Conservation (phyloP, 768 basidiomycete genomes). For the Leccinum ochraceum region DNA sequence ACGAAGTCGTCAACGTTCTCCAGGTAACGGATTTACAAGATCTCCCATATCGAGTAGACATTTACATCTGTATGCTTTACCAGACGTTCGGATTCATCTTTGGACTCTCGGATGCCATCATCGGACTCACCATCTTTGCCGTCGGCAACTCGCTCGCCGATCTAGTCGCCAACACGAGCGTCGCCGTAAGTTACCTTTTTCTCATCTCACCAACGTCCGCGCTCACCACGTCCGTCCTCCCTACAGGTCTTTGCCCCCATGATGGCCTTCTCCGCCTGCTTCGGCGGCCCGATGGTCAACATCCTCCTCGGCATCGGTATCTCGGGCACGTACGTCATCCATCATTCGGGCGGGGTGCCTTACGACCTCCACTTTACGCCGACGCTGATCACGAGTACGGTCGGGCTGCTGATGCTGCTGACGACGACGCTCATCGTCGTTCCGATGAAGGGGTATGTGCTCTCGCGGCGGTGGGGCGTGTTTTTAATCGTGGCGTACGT, state of each 20-base stretch:
- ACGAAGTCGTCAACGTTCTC: conserved; percentile 90
- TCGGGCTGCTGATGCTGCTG: conserved; percentile 80
- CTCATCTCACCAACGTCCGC: not conserved
- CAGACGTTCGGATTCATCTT: conserved; percentile 94
- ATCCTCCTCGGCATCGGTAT: conserved; percentile 90
- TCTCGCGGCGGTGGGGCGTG: conserved; percentile 81
- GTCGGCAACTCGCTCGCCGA: conserved; percentile 96
- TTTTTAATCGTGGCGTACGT: conserved; percentile 75
- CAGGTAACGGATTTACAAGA: conserved; percentile 50
- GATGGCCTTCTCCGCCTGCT: conserved; percentile 96
- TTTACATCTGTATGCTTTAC: conserved; percentile 9
- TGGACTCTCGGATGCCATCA: conserved; percentile 95
- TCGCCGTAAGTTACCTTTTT: conserved; percentile 59
- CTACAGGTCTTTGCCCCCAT: conserved; percentile 78
- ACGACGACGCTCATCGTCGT: conserved; percentile 78
- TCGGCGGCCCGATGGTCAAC: conserved; percentile 92
- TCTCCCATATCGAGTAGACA: not conserved
- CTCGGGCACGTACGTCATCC: conserved; percentile 84
- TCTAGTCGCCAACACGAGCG: conserved; percentile 94
- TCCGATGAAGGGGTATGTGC: conserved; percentile 78
- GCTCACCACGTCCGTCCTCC: not conserved
- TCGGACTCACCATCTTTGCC: conserved; percentile 95
- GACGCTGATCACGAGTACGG: conserved; percentile 80
- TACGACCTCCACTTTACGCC: conserved; percentile 77
- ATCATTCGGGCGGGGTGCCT: conserved; percentile 52